A percentile compares a stretch with the other conserved stretches of the same genome.
Evolutionary conservation across 768 basidiomycete species (phyloP).

Genomic region (Boletus speciosus): DNA sequence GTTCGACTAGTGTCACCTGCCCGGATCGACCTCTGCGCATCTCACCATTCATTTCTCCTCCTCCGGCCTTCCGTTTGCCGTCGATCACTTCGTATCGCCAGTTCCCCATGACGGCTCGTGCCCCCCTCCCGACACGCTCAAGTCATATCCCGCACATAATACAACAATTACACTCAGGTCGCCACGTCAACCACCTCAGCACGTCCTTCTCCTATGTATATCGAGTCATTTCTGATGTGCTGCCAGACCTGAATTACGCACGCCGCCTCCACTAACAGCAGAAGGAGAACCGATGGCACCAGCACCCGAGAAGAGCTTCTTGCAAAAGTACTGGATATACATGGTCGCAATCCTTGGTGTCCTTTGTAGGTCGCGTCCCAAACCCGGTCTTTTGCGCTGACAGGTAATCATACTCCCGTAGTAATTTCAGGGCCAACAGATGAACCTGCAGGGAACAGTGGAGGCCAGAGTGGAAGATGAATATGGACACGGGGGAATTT

Average conservation of each 20-base stretch:
- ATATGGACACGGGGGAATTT: background rate
- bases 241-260: constrained; percentile 61
- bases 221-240: background rate
- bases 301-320: constrained; percentile 67
- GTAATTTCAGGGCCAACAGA: constrained; percentile 31
- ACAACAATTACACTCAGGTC: constrained; percentile 54
- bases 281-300: constrained; percentile 63
- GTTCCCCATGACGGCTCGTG: constrained; percentile 70
- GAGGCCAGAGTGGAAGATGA: constrained; percentile 27
- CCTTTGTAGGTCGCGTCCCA: constrained; percentile 44
- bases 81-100: constrained; percentile 72
- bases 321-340: constrained; percentile 93
- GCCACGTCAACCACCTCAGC: constrained; percentile 57
- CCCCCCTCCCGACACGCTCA: constrained; percentile 27
- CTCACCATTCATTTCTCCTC: constrained; percentile 53
- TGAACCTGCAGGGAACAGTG: constrained; percentile 20
- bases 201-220: constrained; percentile 22
- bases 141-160: constrained; percentile 32
- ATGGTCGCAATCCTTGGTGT: constrained; percentile 56
- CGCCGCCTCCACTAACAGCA: constrained; percentile 62
- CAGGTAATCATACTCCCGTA: constrained; percentile 1
- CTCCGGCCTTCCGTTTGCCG: constrained; percentile 50
- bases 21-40: constrained; percentile 49
- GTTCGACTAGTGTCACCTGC: constrained; percentile 61
- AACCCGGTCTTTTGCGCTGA: background rate